A percentile compares a stretch with the other conserved stretches of the same genome.
Evolutionary conservation across 2,329 filamentous ascomycete genomes (phyloP).

Genomic region (Incumbomyces delicatus): DNA sequence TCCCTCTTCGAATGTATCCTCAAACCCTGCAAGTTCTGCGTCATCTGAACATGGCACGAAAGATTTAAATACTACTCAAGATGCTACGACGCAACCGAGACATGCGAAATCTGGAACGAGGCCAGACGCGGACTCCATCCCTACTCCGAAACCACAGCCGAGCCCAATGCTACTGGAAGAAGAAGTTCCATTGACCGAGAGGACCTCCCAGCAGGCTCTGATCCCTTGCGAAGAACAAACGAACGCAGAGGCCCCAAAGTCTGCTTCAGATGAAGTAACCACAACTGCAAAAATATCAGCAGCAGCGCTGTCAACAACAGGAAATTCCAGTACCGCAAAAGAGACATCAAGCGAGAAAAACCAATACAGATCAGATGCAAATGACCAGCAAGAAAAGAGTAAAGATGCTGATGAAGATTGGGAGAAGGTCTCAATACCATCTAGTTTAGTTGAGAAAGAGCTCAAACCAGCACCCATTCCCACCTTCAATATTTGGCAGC

Average conservation of each 20-base stretch:
- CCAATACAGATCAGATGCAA: conserved; percentile 26
- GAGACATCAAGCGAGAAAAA: neutral
- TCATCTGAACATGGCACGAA: conserved; percentile 16
- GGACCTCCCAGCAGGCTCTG: neutral
- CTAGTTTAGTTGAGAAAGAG: conserved; percentile 43
- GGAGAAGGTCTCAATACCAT: conserved; percentile 48
- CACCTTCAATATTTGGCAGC: conserved; percentile 77
- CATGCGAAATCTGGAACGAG: neutral
- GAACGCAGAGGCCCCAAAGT: neutral
- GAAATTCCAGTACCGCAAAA: neutral
- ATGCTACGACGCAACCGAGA: conserved; percentile 17
- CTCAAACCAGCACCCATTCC: conserved; percentile 76
- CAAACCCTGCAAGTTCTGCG: conserved; percentile 25
- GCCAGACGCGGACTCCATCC: neutral
- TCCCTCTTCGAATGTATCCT: conserved; percentile 35
- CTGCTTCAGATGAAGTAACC: neutral
- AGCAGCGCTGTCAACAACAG: neutral
- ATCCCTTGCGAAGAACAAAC: neutral
- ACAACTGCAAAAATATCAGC: neutral
- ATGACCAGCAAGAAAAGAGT: conserved; percentile 40
- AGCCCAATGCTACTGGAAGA: neutral
- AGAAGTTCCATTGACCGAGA: neutral
- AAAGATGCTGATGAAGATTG: conserved; percentile 45
- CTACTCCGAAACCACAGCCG: neutral
- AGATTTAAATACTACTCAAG: conserved; percentile 8